Evolutionary conservation across 768 basidiomycete genomes (phyloP).

Genomic region (Phanerodontia chrysosporium): DNA sequence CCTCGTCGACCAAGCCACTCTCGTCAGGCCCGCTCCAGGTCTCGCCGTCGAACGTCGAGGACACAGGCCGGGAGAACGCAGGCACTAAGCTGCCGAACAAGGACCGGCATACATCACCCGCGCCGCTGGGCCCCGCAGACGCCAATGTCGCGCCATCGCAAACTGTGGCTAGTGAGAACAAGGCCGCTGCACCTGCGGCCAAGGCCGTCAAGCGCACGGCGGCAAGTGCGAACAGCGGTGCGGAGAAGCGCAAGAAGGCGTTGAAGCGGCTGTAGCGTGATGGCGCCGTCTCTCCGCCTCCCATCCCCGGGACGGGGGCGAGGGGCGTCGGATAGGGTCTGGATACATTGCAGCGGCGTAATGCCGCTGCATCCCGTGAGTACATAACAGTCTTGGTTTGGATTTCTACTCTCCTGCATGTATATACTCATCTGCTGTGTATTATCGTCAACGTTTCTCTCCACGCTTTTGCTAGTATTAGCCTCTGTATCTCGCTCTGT

Average conservation of each 20-base stretch:
- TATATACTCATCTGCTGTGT: slow-evolving; percentile 4
- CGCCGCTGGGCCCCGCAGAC: slow-evolving; percentile 68
- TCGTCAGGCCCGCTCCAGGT: slow-evolving; percentile 33
- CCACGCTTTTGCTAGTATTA: neutral
- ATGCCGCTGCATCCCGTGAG: neutral
- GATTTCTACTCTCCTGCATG: slow-evolving; percentile 1
- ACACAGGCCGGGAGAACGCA: neutral
- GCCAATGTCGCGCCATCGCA: slow-evolving; percentile 47
- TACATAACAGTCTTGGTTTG: neutral
- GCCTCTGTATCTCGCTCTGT: neutral
- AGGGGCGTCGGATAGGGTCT: neutral
- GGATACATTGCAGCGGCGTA: neutral
- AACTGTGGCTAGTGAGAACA: slow-evolving; percentile 18
- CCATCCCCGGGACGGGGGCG: neutral
- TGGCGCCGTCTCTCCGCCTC: neutral
- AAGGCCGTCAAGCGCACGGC: slow-evolving; percentile 73
- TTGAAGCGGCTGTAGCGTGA: slow-evolving; percentile 61
- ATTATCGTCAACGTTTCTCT: neutral
- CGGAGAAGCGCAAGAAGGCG: slow-evolving; percentile 87
- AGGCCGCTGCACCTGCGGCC: slow-evolving; percentile 23
- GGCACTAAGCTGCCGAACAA: slow-evolving; percentile 29
- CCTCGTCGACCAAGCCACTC: slow-evolving; percentile 22
- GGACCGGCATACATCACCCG: slow-evolving; percentile 64
- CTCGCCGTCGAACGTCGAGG: slow-evolving; percentile 33
- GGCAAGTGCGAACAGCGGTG: slow-evolving; percentile 44